These are phyloP conservation scores for Lactarius tabidus DNA, from an alignment of 768 basidiomycete species.

Conservation along the genomic window DNA sequence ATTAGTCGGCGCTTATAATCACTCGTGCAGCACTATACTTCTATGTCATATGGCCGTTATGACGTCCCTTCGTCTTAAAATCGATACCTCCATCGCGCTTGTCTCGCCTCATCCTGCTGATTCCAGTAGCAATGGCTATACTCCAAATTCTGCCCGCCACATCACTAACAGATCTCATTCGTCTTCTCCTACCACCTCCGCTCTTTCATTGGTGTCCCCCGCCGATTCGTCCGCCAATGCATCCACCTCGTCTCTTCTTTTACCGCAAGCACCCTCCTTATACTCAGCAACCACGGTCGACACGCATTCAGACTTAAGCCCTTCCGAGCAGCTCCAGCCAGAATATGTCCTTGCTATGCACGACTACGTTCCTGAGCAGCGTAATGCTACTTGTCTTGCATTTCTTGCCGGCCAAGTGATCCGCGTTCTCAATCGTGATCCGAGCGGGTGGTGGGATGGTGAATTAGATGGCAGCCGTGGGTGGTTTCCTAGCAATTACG, in stretches of 20 bases:
- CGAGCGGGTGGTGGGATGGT: constrained; percentile 98
- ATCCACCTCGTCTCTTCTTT: constrained; percentile 29
- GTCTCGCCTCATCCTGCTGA: constrained; percentile 26
- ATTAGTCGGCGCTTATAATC: constrained; percentile 1
- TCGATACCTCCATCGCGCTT: constrained; percentile 33
- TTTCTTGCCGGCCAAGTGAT: constrained; percentile 92
- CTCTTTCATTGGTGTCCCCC: constrained; percentile 20
- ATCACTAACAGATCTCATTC: constrained; percentile 22
- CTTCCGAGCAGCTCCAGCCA: constrained; percentile 28
- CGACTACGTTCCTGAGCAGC: constrained; percentile 73
- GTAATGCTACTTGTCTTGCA: constrained; percentile 74
- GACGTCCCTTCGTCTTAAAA: constrained; percentile 32
- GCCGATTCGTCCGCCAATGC: constrained; percentile 22
- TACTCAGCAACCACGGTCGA: constrained; percentile 28
- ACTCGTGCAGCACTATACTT: constrained; percentile 19
- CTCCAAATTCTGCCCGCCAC: constrained; percentile 14
- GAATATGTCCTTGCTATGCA: constrained; percentile 92
- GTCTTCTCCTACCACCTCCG: constrained; percentile 20
- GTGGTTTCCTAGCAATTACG: constrained; percentile 99
- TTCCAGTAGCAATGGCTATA: constrained; percentile 11
- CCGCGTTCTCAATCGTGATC: constrained; percentile 81
- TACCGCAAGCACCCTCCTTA: constrained; percentile 29
- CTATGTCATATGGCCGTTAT: constrained; percentile 26
- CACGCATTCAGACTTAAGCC: constrained; percentile 21
- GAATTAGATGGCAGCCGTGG: constrained; percentile 85